A percentile compares a stretch with the other conserved stretches of the same genome.
Evolutionary conservation across 2,329 filamentous ascomycete species (phyloP).

Genomic region (Capronia americana): DNA sequence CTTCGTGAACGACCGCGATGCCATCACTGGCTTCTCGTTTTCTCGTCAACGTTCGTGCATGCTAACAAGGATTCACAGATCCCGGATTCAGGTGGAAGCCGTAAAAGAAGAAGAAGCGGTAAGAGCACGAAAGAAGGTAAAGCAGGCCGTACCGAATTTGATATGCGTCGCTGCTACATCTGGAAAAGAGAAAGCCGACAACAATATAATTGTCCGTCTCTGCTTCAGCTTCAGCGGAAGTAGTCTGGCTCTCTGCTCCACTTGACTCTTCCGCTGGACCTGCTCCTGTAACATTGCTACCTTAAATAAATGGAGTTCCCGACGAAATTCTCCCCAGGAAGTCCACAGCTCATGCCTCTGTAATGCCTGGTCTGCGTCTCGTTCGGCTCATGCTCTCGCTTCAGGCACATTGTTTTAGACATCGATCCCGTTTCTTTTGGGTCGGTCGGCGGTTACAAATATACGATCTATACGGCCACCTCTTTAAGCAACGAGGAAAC

Average conservation of each 20-base stretch:
- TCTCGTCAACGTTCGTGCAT: background rate
- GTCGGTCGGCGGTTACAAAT: background rate
- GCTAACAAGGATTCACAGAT: background rate
- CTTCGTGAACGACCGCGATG: slow-evolving; percentile 53
- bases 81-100: background rate
- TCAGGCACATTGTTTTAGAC: background rate
- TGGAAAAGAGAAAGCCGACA: background rate
- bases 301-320: background rate
- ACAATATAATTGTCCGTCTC: background rate
- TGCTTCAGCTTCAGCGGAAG: background rate
- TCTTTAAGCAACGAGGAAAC: too few species aligned
- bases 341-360: background rate
- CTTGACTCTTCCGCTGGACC: background rate
- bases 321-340: background rate
- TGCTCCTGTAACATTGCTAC: background rate
- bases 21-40: too few species aligned
- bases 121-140: background rate
- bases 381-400: background rate
- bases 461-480: too few species aligned
- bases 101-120: background rate
- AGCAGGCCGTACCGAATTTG: background rate
- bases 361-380: background rate
- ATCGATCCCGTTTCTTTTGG: background rate
- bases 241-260: background rate
- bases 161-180: background rate